Evolutionary conservation across 352 stramenopile species (phyloP), one percentile per base, ranked within the genome.

Genomic region (Pythium dissimile): DNA sequence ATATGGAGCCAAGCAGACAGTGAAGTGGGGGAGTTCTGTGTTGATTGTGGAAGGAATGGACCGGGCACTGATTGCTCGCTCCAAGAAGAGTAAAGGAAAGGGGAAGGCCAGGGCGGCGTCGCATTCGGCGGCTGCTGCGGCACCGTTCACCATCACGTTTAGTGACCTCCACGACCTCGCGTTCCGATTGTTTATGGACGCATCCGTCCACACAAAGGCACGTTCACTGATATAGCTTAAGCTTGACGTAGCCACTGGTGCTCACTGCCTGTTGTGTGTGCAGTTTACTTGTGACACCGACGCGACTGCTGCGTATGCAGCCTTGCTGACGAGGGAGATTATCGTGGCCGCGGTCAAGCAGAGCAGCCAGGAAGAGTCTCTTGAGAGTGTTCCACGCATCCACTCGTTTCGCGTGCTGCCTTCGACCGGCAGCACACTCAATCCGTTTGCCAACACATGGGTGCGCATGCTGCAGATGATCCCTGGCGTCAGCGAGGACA

Each of bases 391-490:
- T 2, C 74, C 73, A 34, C 75, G 80, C 5, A 55, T 75, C n/a
- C 74, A 81, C 26, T 84, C 80, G 21, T 82, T 90, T 37, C 76
- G 80, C 21, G 76, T 88, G 2, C 80, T 69, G 2, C 50, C 56
- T 8, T 50, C 37, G 0, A 43, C 52, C 0, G 78, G 78, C 5
- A 75, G 37, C 12, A 88, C 73, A 35, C 59, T 58, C 11, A 89
- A 83, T 56, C 38, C 20, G 1, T 77, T 71, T 47, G 70, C 74
- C 5, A 91, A 88, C 31, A 59, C 76, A 23, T 91, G 80, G 80
- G 62, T 91, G 12, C 80, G 78, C n/a, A 91, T 91, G 80, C 71
- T 91, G 16, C 80, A 87, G 57, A 79, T 86, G 20, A 78, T 91
- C n/a, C 80, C 80, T 5, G 71, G 76, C 12, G 76, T 89, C 28